phyloP scores from a whole-genome alignment of 2,329 filamentous ascomycete species.

The Penicillium palitans region DNA sequence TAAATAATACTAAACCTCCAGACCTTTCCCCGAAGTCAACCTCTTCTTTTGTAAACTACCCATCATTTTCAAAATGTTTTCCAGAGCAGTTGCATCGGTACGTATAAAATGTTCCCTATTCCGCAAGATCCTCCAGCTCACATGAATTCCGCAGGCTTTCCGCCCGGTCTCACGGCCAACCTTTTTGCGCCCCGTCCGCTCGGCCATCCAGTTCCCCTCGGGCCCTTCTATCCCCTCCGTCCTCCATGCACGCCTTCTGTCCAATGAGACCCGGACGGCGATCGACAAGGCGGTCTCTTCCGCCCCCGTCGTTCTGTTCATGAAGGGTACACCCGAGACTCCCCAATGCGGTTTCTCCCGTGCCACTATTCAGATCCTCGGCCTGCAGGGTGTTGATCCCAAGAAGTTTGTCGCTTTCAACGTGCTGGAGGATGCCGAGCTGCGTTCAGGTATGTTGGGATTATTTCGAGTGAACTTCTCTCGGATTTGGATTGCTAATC shows the following conservation, averaged over 20 bases:
- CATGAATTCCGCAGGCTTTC: slow-evolving; percentile 26
- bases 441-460: slow-evolving; percentile 68
- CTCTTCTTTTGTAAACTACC: slow-evolving; percentile 9
- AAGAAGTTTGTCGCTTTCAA: slow-evolving; percentile 98
- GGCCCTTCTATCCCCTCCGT: slow-evolving; percentile 41
- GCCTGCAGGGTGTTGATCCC: slow-evolving; percentile 91
- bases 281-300: slow-evolving; percentile 89
- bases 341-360: slow-evolving; percentile 97
- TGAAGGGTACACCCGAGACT: slow-evolving; percentile 97
- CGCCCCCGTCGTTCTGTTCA: slow-evolving; percentile 93
- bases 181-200: slow-evolving; percentile 23
- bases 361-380: slow-evolving; percentile 90
- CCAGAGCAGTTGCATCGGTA: slow-evolving; percentile 25
- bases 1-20: slow-evolving; percentile 17
- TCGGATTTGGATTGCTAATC: background rate
- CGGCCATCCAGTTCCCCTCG: slow-evolving; percentile 14
- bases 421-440: slow-evolving; percentile 85
- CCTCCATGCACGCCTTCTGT: slow-evolving; percentile 65
- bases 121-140: background rate
- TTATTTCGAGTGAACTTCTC: background rate
- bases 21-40: slow-evolving; percentile 2
- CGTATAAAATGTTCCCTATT: background rate
- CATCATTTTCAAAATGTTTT: slow-evolving; percentile 29
- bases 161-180: slow-evolving; percentile 33
- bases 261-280: slow-evolving; percentile 72